These are phyloP conservation scores for Hypoxylon sp. DNA, from an alignment of 2,329 filamentous ascomycete genomes.

Conservation along the genomic window DNA sequence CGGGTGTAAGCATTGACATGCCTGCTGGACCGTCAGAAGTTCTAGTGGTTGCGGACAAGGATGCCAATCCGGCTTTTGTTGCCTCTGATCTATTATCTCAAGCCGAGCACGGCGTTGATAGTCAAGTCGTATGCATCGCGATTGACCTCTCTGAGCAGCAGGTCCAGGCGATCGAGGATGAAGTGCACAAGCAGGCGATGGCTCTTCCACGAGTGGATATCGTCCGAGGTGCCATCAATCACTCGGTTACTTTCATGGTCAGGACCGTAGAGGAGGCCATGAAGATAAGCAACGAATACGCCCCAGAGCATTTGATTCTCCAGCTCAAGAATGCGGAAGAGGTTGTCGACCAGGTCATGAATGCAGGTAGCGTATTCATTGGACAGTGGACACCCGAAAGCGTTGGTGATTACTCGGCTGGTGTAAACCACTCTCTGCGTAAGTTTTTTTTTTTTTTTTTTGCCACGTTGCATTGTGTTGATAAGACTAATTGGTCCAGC, in stretches of 20 bases:
- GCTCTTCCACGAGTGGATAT: constrained; percentile 92
- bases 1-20: constrained; percentile 97
- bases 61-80: constrained; percentile 92
- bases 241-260: constrained; percentile 89
- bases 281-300: constrained; percentile 90
- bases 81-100: constrained; percentile 94
- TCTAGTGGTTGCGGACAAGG: constrained; percentile 90
- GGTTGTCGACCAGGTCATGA: constrained; percentile 82
- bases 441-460: constrained; percentile 62
- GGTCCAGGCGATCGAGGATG: constrained; percentile 87
- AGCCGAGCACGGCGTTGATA: constrained; percentile 96
- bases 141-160: constrained; percentile 80
- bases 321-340: constrained; percentile 83
- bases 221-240: constrained; percentile 87
- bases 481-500: constrained; percentile 62
- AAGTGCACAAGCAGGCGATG: constrained; percentile 87
- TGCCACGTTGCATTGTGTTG: constrained; percentile 1
- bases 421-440: constrained; percentile 97
- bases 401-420: constrained; percentile 97
- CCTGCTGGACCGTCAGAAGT: constrained; percentile 96
- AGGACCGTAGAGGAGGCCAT: constrained; percentile 78
- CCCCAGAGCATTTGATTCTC: constrained; percentile 95
- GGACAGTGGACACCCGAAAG: constrained; percentile 97
- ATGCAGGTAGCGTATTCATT: constrained; percentile 96
- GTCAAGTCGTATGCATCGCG: constrained; percentile 91